These are phyloP conservation scores for Pyrenophora seminiperda DNA, from an alignment of 2,329 filamentous ascomycete species.

Conservation along the genomic window DNA sequence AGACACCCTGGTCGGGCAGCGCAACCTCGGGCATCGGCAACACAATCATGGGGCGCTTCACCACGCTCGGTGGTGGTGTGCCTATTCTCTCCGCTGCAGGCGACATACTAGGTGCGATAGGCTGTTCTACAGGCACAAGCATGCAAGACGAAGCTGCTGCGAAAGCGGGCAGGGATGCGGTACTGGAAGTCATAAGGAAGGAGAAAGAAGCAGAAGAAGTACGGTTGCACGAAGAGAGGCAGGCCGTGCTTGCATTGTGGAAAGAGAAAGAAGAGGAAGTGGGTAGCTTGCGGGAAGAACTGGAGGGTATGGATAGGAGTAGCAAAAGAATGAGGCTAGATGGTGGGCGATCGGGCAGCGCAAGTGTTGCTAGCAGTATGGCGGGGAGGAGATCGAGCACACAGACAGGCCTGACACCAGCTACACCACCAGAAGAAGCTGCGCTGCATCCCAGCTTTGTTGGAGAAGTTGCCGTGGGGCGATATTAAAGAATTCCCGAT, in stretches of 20 bases:
- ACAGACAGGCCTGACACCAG: slow-evolving; percentile 18
- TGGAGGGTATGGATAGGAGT: slow-evolving; percentile 27
- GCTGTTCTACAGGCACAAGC: slow-evolving; percentile 60
- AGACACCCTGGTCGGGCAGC: slow-evolving; percentile 57
- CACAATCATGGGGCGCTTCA: slow-evolving; percentile 57
- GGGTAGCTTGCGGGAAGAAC: slow-evolving; percentile 22
- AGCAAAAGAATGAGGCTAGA: slow-evolving; percentile 29
- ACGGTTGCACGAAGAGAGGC: slow-evolving; percentile 26
- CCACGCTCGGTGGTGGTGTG: slow-evolving; percentile 58
- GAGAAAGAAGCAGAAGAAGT: slow-evolving; percentile 26
- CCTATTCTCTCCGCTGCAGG: slow-evolving; percentile 55
- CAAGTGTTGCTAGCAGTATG: slow-evolving; percentile 18
- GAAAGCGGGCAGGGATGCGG: slow-evolving; percentile 56
- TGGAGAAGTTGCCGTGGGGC: slow-evolving; percentile 26
- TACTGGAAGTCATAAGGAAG: slow-evolving; percentile 38
- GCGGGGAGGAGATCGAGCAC: slow-evolving; percentile 14
- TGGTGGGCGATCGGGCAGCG: slow-evolving; percentile 18
- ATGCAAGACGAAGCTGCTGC: slow-evolving; percentile 59
- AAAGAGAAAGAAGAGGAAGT: slow-evolving; percentile 32
- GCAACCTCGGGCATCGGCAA: slow-evolving; percentile 56
- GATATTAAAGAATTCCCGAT: slow-evolving; percentile 7
- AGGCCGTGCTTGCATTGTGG: slow-evolving; percentile 29
- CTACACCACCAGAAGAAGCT: slow-evolving; percentile 34
- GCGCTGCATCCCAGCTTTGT: slow-evolving; percentile 30
- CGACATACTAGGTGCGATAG: slow-evolving; percentile 58